Evolutionary conservation across 495 filamentous ascomycete species (phyloP).

Genomic region (Letharia lupina): DNA sequence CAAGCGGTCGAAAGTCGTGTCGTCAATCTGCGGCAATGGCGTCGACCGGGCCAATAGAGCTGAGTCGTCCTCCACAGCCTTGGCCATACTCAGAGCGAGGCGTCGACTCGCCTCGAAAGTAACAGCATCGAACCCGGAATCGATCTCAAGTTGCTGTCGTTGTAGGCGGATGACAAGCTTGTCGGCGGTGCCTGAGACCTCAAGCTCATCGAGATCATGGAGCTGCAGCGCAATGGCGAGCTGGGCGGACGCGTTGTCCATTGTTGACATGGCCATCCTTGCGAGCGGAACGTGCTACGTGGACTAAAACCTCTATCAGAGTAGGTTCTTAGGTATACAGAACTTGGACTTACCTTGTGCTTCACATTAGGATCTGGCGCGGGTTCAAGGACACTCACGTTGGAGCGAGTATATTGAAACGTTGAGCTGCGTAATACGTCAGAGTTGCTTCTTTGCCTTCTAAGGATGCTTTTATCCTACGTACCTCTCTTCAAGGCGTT

Average conservation of each 20-base stretch:
- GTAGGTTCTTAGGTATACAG: no score
- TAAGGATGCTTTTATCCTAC: no score
- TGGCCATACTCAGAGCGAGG: slow-evolving; percentile 1
- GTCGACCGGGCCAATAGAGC: not conserved
- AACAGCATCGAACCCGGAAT: not conserved
- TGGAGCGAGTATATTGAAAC: not conserved
- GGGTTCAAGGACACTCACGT: no score
- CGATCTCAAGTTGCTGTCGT: not conserved
- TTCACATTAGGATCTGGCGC: no score
- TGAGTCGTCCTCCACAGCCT: not conserved
- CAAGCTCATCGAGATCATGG: slow-evolving; percentile 1
- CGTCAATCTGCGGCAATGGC: not conserved
- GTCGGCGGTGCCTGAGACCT: not conserved
- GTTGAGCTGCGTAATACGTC: not conserved
- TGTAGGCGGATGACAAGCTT: not conserved
- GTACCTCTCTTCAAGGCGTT: no score
- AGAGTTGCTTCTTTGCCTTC: no score
- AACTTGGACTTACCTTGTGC: no score
- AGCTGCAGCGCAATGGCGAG: slow-evolving; percentile 1
- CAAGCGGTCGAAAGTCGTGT: not conserved
- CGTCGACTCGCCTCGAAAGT: not conserved
- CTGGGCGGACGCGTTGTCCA: slow-evolving; percentile 5
- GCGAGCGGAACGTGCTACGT: not conserved
- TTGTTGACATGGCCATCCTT: not conserved
- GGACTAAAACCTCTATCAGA: not conserved